Base-by-base conservation (phyloP, 2,329 filamentous ascomycete species). In the Colletotrichum camelliae region DNA sequence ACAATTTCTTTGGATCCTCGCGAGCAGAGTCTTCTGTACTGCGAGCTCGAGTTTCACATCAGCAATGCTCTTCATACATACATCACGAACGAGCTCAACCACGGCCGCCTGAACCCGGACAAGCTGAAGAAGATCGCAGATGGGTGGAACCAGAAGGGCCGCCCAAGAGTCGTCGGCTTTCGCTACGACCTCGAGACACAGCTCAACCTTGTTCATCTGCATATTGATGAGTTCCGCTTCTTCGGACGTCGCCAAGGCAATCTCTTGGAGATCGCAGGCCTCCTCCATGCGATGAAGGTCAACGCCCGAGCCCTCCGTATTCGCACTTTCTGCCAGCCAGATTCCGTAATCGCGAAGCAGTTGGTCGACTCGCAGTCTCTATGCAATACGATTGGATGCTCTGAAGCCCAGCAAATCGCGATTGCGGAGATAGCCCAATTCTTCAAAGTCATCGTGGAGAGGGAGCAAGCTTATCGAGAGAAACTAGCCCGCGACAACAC, bases 101-200 rank as follows among this genome's bases (percentile, higher is more conserved):
- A 86, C n/a, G 90, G 90, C n/a, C 89, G 89, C 2, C 84, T 92
- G 7, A 84, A 89, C 7, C 83, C 87, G 1, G 86, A 87, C 77
- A 89, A 89, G 79, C 86, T 90, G 75, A 88, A 89, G 78, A 87
- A 86, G 75, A 82, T 91, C 9, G 85, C 87, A 3, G 89, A 91
- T 67, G 81, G 79, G 7, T 92, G 90, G 91, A 82, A 84, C 29
- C 84, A 86, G 58, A 87, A 88, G 77, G 90, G 90, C 52, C 89
- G 89, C 0, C 89, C 90, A 7, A 87, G 85, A 71, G 90, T 92
- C 10, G 82, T 90, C 27, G 88, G 89, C 15, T 92, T 91, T 80
- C 88, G 89, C 21, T 92, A 90, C 80, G 90, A 92, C 75, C 81
- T 92, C 4, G 90, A 92, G 82, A 91, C 90, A 1, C 91, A 92